Evolutionary conservation across 1,284 basidiomycete species (phyloP).

Genomic region (Ganoderma lingzhi): DNA sequence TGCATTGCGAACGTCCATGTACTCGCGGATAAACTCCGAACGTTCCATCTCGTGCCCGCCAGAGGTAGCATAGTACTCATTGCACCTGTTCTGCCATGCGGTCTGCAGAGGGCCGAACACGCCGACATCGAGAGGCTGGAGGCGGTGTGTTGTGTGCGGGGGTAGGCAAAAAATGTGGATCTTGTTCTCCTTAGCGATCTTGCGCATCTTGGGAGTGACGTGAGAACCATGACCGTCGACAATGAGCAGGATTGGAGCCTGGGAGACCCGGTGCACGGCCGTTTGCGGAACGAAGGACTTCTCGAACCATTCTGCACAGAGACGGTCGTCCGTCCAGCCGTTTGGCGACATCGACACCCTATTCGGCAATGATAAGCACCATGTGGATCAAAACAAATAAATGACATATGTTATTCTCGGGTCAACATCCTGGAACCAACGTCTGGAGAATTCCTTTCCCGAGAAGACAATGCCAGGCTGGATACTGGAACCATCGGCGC

Average conservation of each 20-base stretch:
- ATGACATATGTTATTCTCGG: neutral
- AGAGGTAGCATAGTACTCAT: neutral
- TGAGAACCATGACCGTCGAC: constrained; percentile 53
- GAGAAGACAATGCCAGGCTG: constrained; percentile 44
- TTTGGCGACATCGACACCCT: constrained; percentile 41
- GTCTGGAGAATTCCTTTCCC: constrained; percentile 27
- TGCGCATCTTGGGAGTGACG: constrained; percentile 40
- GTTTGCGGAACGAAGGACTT: constrained; percentile 43
- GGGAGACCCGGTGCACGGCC: constrained; percentile 31
- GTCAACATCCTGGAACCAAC: constrained; percentile 38
- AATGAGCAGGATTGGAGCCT: constrained; percentile 45
- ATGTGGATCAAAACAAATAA: constrained; percentile 22
- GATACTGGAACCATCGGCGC: constrained; percentile 42
- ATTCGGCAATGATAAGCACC: constrained; percentile 13
- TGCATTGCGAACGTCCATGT: constrained; percentile 21
- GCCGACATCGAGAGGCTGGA: constrained; percentile 39
- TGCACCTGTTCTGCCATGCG: neutral
- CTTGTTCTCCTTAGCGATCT: constrained; percentile 39
- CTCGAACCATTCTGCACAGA: constrained; percentile 45
- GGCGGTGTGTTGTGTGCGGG: constrained; percentile 38
- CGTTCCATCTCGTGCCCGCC: constrained; percentile 3
- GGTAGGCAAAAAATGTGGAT: constrained; percentile 37
- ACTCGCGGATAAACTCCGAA: constrained; percentile 22
- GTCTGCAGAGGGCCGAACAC: constrained; percentile 29
- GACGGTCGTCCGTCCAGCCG: constrained; percentile 51